Conservation (phyloP, 1,139 yeast species). For the Blastobotrys apis region DNA sequence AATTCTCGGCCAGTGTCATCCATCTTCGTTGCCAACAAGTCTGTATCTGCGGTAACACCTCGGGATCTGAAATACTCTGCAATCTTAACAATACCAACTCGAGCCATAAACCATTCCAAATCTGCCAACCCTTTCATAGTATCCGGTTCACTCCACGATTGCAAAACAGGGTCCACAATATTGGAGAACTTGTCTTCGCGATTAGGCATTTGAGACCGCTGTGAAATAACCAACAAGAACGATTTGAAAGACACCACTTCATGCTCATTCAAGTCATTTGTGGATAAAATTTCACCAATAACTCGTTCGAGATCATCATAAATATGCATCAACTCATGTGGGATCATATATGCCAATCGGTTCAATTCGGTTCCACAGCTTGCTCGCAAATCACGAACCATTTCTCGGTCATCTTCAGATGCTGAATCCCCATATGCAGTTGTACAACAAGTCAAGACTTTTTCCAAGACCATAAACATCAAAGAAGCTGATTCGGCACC, state of each 20-base stretch:
- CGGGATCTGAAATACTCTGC: slow-evolving; percentile 84
- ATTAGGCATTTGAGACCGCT: slow-evolving; percentile 70
- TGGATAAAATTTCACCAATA: slow-evolving; percentile 63
- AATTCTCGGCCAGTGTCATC: slow-evolving; percentile 83
- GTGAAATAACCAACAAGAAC: slow-evolving; percentile 84
- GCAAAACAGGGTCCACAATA: slow-evolving; percentile 87
- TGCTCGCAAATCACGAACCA: slow-evolving; percentile 81
- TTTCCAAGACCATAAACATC: slow-evolving; percentile 81
- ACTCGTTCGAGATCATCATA: slow-evolving; percentile 79
- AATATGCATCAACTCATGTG: slow-evolving; percentile 77
- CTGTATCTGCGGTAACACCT: slow-evolving; percentile 72
- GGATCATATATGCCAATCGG: slow-evolving; percentile 89
- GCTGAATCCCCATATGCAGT: slow-evolving; percentile 66
- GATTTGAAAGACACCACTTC: slow-evolving; percentile 93
- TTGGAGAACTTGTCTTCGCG: slow-evolving; percentile 71
- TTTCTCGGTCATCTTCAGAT: slow-evolving; percentile 67
- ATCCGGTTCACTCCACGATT: slow-evolving; percentile 89
- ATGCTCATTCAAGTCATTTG: slow-evolving; percentile 75
- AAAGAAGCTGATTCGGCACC: slow-evolving; percentile 50
- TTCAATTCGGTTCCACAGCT: slow-evolving; percentile 94
- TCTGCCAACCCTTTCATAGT: slow-evolving; percentile 87
- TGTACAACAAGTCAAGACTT: slow-evolving; percentile 83
- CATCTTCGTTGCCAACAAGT: slow-evolving; percentile 73
- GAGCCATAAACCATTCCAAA: slow-evolving; percentile 96
- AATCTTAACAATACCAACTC: slow-evolving; percentile 89